A percentile compares a stretch with the other conserved stretches of the same genome.
Evolutionary conservation across 805 yeast species (phyloP).

Genomic region (Wickerhamia fluorescens): DNA sequence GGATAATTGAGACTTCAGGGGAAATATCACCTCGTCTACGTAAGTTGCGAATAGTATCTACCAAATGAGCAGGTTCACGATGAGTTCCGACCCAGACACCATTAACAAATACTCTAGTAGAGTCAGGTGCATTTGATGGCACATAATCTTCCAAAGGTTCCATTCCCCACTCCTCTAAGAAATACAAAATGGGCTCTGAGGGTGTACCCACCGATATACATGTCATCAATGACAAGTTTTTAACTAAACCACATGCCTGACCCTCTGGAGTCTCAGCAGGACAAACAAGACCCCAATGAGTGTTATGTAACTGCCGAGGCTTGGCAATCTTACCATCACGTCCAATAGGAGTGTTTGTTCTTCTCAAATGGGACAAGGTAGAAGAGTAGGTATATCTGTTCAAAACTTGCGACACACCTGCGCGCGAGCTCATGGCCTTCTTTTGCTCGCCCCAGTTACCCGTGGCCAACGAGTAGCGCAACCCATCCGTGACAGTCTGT

Average conservation of each 20-base stretch:
- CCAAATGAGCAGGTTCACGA: conserved; percentile 89
- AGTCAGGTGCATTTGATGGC: conserved; percentile 85
- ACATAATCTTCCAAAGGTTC: conserved; percentile 95
- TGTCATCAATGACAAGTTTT: conserved; percentile 92
- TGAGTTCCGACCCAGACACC: conserved; percentile 99
- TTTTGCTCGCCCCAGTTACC: conserved; percentile 99
- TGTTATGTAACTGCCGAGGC: conserved; percentile 97
- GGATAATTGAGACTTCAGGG: conserved; percentile 92
- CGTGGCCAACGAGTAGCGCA: conserved; percentile 95
- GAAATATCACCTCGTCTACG: conserved; percentile 94
- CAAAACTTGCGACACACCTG: conserved; percentile 98
- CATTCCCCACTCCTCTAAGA: conserved; percentile 98
- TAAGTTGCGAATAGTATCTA: conserved; percentile 81
- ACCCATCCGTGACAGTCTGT: conserved; percentile 93
- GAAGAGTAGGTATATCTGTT: conserved; percentile 97
- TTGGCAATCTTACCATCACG: conserved; percentile 98
- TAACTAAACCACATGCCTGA: conserved; percentile 99
- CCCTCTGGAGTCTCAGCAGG: conserved; percentile 99
- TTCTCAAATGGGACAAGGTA: conserved; percentile 95
- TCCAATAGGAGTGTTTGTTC: conserved; percentile 99
- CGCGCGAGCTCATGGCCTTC: conserved; percentile 97
- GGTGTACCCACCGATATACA: conserved; percentile 97
- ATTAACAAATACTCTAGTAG: conserved; percentile 91
- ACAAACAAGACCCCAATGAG: conserved; percentile 99
- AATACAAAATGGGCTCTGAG: conserved; percentile 88